phyloP scores from a whole-genome alignment of 257 asterid genomes.

The Solanum rostratum region DNA sequence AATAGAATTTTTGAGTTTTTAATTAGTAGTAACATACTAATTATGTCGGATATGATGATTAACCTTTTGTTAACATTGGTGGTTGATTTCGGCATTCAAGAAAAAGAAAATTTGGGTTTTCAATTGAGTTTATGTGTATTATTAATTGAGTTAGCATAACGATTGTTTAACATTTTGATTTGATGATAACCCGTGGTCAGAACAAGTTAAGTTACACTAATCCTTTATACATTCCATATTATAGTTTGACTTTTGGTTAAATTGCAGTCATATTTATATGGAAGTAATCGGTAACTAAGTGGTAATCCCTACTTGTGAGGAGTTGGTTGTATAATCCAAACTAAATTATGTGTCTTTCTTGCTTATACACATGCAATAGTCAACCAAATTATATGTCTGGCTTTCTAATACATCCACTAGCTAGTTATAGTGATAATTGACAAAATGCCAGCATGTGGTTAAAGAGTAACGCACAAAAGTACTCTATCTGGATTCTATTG shows the following conservation, averaged over 20 bases:
- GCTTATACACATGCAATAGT: not conserved
- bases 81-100: not conserved
- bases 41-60: not conserved
- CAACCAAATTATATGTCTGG: not conserved
- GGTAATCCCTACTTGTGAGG: not conserved
- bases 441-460: not conserved
- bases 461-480: not conserved
- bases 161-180: not conserved
- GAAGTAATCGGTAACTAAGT: not conserved
- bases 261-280: not conserved
- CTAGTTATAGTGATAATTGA: too few species aligned
- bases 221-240: not conserved
- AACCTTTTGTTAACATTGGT: slow-evolving; percentile 2
- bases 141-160: not conserved
- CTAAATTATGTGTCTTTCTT: not conserved
- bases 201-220: not conserved
- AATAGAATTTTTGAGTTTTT: not conserved
- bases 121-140: not conserved
- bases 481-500: not conserved
- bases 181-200: not conserved
- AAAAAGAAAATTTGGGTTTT: not conserved
- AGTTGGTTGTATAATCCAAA: not conserved
- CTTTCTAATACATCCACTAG: not conserved
- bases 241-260: not conserved
- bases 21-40: not conserved